Evolutionary conservation across 768 basidiomycete genomes (phyloP), one percentile per base, ranked within the genome.

Genomic region (Pholiota conissans): DNA sequence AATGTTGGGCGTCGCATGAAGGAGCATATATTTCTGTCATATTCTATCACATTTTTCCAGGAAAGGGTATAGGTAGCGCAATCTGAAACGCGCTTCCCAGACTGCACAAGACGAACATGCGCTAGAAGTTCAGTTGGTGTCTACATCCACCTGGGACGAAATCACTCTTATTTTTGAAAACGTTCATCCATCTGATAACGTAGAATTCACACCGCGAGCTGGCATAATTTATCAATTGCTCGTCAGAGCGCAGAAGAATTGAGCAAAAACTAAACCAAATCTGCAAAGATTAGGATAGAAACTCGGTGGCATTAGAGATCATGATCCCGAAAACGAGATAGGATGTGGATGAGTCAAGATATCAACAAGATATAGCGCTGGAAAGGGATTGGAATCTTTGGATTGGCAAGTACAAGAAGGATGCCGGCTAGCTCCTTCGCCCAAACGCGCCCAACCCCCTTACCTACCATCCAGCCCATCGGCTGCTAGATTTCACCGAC

Each of bases 401-500:
- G n/a, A n/a, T 60, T 60, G 45, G 60, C 35, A 53, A 57, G 48
- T 62, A 62, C 58, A 61, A 64, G 56, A 63, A 56, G 47, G 63
- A 57, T 60, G 63, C 59, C 60, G 60, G 56, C 52, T 56, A 58
- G 52, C 57, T 57, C 52, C 53, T 55, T 49, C 27, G 13, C 32
- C 22, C 22, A 30, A 14, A 30, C 18, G 58, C 51, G 52, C 39
- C 49, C 40, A 52, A 52, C 56, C 42, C 58, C 29, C 40, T 40
- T 59, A 55, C 58, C 64, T 61, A 60, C 63, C 64, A 65, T 62
- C 62, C 55, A 50, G 58, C 40, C 49, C 65, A 67, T 71, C 74
- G 74, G 73, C 52, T 55, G 37, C 46, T 65, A 46, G 52, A 52
- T 67, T 68, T 59, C 66, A 47, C 73, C 73, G 74, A 71, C 35